Percentiles rank a stretch among this genome's conserved stretches.
phyloP scores from a whole-genome alignment of 495 filamentous ascomycete species.

The Tuber microsphaerosporum region DNA sequence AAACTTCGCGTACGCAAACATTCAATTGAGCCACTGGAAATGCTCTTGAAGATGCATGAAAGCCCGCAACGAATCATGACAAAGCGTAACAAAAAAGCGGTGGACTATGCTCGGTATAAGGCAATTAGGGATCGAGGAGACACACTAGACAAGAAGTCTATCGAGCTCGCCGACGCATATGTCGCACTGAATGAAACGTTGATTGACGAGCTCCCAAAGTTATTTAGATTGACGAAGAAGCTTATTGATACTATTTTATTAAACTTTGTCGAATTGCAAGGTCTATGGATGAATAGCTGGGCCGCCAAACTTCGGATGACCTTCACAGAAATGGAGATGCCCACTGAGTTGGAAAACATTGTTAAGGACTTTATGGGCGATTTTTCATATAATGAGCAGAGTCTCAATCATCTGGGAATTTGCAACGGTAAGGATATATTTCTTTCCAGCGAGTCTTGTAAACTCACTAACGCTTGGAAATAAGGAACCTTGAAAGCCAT shows the following conservation, averaged over 20 bases:
- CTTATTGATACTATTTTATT: constrained; percentile 70
- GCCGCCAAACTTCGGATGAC: constrained; percentile 69
- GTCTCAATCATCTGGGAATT: constrained; percentile 49
- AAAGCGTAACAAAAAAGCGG: constrained; percentile 80
- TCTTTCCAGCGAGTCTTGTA: constrained; percentile 4
- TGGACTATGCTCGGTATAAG: constrained; percentile 77
- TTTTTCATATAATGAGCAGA: constrained; percentile 56
- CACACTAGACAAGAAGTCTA: constrained; percentile 71
- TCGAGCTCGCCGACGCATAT: constrained; percentile 77
- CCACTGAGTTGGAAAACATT: constrained; percentile 59
- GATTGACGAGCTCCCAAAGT: constrained; percentile 82
- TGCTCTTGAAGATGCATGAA: constrained; percentile 69
- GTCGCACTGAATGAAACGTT: constrained; percentile 81
- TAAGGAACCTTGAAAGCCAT: constrained; percentile 33
- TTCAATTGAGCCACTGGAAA: constrained; percentile 80
- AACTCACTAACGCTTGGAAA: background rate
- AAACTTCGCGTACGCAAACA: constrained; percentile 67
- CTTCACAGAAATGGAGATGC: constrained; percentile 58
- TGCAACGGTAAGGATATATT: constrained; percentile 37
- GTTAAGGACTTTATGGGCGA: constrained; percentile 65
- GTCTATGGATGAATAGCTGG: constrained; percentile 70
- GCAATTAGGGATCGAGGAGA: constrained; percentile 68
- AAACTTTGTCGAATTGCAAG: constrained; percentile 74
- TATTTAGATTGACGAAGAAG: constrained; percentile 69
- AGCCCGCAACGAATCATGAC: constrained; percentile 79